These are phyloP conservation scores for Dendrobium catenatum DNA, from an alignment of 106 monocot genomes.

Conservation along the genomic window DNA sequence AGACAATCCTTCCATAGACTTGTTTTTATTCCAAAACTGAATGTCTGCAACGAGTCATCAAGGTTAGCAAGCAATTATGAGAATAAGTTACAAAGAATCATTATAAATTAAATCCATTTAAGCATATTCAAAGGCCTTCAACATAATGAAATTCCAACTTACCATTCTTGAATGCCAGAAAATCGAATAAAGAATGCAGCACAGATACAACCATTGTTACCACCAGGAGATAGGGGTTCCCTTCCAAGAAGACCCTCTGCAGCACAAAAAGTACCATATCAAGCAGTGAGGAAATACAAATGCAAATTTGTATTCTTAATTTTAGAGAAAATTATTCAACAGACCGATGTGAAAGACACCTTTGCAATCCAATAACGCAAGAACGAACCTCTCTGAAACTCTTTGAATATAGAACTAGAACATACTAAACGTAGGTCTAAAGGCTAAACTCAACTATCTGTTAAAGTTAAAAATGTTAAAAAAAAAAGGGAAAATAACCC, in stretches of 20 bases:
- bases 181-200: slow-evolving; percentile 89
- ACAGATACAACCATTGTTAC: slow-evolving; percentile 91
- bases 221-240: slow-evolving; percentile 80
- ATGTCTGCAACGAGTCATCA: slow-evolving; percentile 53
- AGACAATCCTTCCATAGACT: slow-evolving; percentile 98
- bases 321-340: too few species aligned
- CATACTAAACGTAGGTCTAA: too few species aligned
- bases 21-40: slow-evolving; percentile 99
- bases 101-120: neutral
- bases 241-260: slow-evolving; percentile 98
- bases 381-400: too few species aligned
- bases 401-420: too few species aligned
- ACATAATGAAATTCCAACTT: slow-evolving; percentile 14
- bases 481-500: too few species aligned
- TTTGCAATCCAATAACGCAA: too few species aligned
- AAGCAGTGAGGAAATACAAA: neutral
- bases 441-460: too few species aligned
- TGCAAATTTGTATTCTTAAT: too few species aligned
- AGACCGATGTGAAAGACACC: too few species aligned
- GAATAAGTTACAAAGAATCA: slow-evolving; percentile 3
- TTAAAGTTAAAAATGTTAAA: too few species aligned
- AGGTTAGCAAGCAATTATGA: neutral
- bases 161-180: slow-evolving; percentile 98
- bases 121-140: neutral
- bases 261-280: slow-evolving; percentile 8